Evolutionary conservation across 306 rosid genomes (phyloP), one percentile per base, ranked within the genome.

Genomic region (Begonia loranthoides): DNA sequence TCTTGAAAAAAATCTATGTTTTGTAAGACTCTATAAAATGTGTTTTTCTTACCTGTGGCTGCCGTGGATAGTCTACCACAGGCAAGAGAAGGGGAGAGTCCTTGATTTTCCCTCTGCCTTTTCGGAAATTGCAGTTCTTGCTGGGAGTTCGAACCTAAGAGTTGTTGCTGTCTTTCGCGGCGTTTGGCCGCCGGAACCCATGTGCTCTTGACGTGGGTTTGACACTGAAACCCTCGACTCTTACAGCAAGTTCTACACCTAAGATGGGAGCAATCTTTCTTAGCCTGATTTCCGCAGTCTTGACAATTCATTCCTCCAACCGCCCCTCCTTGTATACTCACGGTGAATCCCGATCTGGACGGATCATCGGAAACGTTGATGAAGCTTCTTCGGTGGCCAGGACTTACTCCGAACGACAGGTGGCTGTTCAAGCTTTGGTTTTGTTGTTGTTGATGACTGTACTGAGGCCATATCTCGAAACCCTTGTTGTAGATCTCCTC

Each of bases 141-240:
- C 11, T 46, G 17, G 9, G 73, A 3, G 53, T 62, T 13, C 58
- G 79, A 59, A 13, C 67, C 54, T 0, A 84, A 9, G 9, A 82
- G 81, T 15, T 83, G 94, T 14, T 87, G 84, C 15, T 76, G 99
- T 12, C 96, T 72, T 60, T 86, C 88, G 1, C 99, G 88, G 70
- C 99, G 92, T 54, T 78, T 92, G 1, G 99, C 79, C 0, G 94
- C 99, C 1, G 99, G 99, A 41, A 92, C 94, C 99, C 99, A 92
- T 54, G 99, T 92, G 76, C 99, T 92, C 77, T 75, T 92, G 15
- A 92, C 81, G 72, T 92, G 99, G 13, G 99, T 90, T 24, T 72
- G 84, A 54, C 99, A 90, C 55, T 70, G 94, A 73, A 82, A 73
- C 78, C 99, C 99, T 74, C 99, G 83, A 66, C 95, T 90, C 63